A percentile compares a stretch with the other conserved stretches of the same genome.
Conservation (phyloP, 1,284 basidiomycete genomes). For the Ceratobasidium sp. region DNA sequence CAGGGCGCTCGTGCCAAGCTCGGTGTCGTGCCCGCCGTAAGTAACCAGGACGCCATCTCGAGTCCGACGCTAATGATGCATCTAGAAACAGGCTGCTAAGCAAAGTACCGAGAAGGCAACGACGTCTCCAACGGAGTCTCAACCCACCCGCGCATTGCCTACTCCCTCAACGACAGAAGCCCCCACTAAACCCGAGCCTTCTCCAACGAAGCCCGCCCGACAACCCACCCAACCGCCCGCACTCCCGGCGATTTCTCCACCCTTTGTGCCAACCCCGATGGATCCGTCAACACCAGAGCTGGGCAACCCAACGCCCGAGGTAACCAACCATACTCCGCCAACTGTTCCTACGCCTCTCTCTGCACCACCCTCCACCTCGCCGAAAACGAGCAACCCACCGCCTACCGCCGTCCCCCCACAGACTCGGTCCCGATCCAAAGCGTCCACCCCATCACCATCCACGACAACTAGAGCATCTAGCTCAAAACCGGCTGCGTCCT, state of each 20-base stretch:
- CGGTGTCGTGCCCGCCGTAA: slow-evolving; percentile 16
- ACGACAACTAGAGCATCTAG: not conserved
- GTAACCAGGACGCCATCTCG: not conserved
- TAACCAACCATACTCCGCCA: not conserved
- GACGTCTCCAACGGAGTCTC: not conserved
- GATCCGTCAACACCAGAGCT: too few relatives aligned
- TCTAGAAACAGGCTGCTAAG: not conserved
- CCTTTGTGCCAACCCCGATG: slow-evolving; percentile 35
- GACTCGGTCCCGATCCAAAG: not conserved
- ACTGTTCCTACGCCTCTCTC: not conserved
- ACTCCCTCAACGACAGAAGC: not conserved
- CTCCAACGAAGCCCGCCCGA: not conserved
- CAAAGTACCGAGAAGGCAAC: not conserved
- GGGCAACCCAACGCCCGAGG: slow-evolving; percentile 4
- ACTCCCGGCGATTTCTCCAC: slow-evolving; percentile 12
- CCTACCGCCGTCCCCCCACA: not conserved
- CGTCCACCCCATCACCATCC: not conserved
- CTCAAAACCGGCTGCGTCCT: not conserved
- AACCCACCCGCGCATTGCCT: not conserved
- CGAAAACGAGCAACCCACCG: not conserved
- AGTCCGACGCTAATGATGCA: not conserved
- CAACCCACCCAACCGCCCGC: not conserved
- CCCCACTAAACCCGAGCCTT: not conserved
- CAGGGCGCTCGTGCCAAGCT: slow-evolving; percentile 23
- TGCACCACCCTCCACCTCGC: not conserved